Percentiles rank a stretch among this genome's conserved stretches.
These are phyloP conservation scores for Naganishia liquefaciens DNA, from an alignment of 1,284 basidiomycete genomes.

Conservation along the genomic window DNA sequence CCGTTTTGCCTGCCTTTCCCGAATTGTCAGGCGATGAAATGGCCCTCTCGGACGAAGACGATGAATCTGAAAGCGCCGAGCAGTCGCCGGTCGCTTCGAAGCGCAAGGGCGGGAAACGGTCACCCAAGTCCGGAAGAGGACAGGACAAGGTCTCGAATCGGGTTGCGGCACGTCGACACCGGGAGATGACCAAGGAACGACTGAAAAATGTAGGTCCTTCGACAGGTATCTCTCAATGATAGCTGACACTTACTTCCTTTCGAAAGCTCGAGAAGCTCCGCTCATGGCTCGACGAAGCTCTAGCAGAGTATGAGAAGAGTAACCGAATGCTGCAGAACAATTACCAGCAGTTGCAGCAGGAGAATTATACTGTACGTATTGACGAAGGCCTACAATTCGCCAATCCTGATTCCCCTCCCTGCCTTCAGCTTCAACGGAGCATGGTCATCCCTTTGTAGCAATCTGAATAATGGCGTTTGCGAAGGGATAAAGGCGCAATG, in stretches of 20 bases:
- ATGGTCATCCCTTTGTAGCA: background rate
- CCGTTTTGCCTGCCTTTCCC: constrained; percentile 19
- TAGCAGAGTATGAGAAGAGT: constrained; percentile 28
- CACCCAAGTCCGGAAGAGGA: constrained; percentile 1
- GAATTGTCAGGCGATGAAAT: constrained; percentile 20
- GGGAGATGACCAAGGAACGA: constrained; percentile 31
- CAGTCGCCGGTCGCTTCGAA: background rate
- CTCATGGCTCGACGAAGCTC: constrained; percentile 24
- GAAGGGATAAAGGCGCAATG: background rate
- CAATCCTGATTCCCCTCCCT: background rate
- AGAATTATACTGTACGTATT: constrained; percentile 17
- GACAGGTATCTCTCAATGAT: background rate
- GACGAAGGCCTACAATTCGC: background rate
- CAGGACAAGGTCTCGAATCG: constrained; percentile 28
- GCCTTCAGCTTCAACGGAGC: constrained; percentile 1
- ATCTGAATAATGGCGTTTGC: background rate
- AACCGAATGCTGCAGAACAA: constrained; percentile 16
- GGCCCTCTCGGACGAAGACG: constrained; percentile 11
- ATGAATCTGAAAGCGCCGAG: background rate
- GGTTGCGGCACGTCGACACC: constrained; percentile 28
- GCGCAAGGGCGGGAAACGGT: background rate
- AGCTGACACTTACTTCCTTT: background rate
- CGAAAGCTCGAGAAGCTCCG: constrained; percentile 26
- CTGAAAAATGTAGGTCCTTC: constrained; percentile 21
- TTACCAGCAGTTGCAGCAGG: constrained; percentile 17